phyloP scores from a whole-genome alignment of 768 basidiomycete genomes.

The Hericium alpestre region DNA sequence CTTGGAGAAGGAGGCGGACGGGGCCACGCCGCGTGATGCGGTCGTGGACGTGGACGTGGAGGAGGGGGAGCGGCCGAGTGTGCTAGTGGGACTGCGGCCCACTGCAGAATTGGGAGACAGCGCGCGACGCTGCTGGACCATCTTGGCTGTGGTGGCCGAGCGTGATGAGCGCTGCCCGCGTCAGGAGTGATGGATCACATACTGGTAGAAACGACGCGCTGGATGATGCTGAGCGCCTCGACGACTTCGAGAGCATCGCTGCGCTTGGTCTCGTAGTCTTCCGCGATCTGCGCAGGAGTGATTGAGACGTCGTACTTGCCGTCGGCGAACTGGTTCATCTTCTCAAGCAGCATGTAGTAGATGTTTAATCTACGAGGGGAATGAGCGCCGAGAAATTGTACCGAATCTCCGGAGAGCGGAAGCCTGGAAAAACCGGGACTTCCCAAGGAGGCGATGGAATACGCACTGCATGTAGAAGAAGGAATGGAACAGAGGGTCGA shows the following conservation, averaged over 20 bases:
- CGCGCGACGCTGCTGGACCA: constrained; percentile 48
- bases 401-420: constrained; percentile 1
- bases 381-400: neutral
- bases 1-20: constrained; percentile 9
- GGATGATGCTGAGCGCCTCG: constrained; percentile 72
- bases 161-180: neutral
- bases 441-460: neutral
- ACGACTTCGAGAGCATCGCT: constrained; percentile 73
- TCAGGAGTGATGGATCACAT: constrained; percentile 21
- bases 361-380: constrained; percentile 62
- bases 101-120: neutral
- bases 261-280: constrained; percentile 71
- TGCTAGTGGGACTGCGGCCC: neutral
- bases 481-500: constrained; percentile 95
- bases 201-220: constrained; percentile 82
- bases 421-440: neutral
- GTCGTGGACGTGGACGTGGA: constrained; percentile 16
- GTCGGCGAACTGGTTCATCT: constrained; percentile 77
- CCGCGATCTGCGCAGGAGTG: constrained; percentile 58
- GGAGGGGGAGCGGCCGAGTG: constrained; percentile 8
- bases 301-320: constrained; percentile 63
- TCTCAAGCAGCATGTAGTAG: constrained; percentile 90
- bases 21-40: constrained; percentile 11
- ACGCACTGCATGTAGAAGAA: constrained; percentile 99
- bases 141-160: constrained; percentile 35